These are phyloP conservation scores for Diaporthe citriasiana DNA, from an alignment of 2,329 filamentous ascomycete genomes.

Conservation along the genomic window DNA sequence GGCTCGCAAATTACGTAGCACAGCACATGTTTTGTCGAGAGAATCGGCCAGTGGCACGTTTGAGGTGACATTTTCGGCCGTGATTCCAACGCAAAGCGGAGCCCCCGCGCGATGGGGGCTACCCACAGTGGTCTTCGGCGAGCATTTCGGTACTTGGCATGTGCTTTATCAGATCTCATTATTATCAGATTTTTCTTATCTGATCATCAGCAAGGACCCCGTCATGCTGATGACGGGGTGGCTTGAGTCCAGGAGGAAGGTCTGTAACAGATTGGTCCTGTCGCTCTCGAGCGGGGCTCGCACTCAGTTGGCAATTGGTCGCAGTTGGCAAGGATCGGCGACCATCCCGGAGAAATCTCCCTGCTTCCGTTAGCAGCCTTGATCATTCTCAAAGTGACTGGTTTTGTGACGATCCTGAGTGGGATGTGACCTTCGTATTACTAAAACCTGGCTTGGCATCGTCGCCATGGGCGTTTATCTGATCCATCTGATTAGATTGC, in stretches of 20 bases:
- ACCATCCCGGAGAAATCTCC: constrained; percentile 10
- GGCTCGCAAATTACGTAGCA: neutral
- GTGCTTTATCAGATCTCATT: constrained; percentile 31
- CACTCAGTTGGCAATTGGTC: neutral
- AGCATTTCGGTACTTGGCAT: constrained; percentile 27
- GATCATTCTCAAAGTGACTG: neutral
- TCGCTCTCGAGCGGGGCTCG: neutral
- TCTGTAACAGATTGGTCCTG: constrained; percentile 6
- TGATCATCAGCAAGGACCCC: constrained; percentile 29
- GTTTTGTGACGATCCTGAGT: constrained; percentile 10
- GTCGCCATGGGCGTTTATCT: constrained; percentile 18
- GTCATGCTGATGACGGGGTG: constrained; percentile 9
- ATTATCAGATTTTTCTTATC: constrained; percentile 33
- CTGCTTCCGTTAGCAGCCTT: constrained; percentile 3
- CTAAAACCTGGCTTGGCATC: neutral
- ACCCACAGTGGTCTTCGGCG: neutral
- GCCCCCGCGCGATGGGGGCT: constrained; percentile 16
- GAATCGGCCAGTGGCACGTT: constrained; percentile 2
- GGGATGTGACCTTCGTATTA: constrained; percentile 26
- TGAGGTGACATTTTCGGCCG: constrained; percentile 11
- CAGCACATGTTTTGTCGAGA: neutral
- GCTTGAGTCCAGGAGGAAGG: constrained; percentile 28
- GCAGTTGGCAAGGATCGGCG: constrained; percentile 3
- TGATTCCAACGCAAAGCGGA: constrained; percentile 17
- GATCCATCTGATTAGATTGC: constrained; percentile 38